These are phyloP conservation scores for Rhynchospora breviuscula DNA, from an alignment of 176 grass and related monocot species.

Conservation along the genomic window DNA sequence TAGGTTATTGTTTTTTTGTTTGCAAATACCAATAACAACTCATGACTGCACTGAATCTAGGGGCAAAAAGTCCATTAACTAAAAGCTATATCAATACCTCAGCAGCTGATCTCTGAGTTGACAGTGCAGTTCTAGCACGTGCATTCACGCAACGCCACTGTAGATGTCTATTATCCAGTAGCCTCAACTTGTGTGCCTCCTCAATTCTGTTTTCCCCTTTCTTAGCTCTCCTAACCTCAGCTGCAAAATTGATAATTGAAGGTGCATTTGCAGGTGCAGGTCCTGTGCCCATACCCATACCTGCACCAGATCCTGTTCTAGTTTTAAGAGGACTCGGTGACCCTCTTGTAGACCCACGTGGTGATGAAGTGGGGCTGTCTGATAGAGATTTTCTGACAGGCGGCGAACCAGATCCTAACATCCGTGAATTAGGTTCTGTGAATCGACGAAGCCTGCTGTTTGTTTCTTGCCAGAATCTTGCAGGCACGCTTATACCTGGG, in stretches of 20 bases:
- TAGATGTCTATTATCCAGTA: conserved; percentile 77
- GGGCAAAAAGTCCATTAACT: background rate
- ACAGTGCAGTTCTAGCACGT: conserved; percentile 41
- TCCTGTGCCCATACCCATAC: conserved; percentile 29
- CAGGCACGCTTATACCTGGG: conserved; percentile 72
- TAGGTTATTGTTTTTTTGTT: too few species aligned
- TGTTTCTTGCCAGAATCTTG: conserved; percentile 90
- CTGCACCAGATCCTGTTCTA: conserved; percentile 31
- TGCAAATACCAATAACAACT: background rate
- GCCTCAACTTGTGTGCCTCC: conserved; percentile 77
- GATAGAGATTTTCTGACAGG: conserved; percentile 46
- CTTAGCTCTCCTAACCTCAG: conserved; percentile 89
- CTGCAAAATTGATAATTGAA: conserved; percentile 92
- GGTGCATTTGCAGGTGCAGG: conserved; percentile 54
- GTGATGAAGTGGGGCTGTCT: conserved; percentile 56
- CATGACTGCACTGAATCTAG: background rate
- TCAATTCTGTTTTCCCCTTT: conserved; percentile 90
- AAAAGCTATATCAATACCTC: conserved; percentile 50
- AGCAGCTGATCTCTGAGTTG: conserved; percentile 58
- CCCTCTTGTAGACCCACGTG: conserved; percentile 46
- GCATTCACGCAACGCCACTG: conserved; percentile 94
- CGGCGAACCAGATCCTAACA: conserved; percentile 22
- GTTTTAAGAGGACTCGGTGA: conserved; percentile 44
- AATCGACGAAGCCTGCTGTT: conserved; percentile 74
- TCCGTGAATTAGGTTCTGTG: conserved; percentile 43